Evolutionary conservation across 2,329 filamentous ascomycete genomes (phyloP).

Genomic region (Colletotrichum sp.): DNA sequence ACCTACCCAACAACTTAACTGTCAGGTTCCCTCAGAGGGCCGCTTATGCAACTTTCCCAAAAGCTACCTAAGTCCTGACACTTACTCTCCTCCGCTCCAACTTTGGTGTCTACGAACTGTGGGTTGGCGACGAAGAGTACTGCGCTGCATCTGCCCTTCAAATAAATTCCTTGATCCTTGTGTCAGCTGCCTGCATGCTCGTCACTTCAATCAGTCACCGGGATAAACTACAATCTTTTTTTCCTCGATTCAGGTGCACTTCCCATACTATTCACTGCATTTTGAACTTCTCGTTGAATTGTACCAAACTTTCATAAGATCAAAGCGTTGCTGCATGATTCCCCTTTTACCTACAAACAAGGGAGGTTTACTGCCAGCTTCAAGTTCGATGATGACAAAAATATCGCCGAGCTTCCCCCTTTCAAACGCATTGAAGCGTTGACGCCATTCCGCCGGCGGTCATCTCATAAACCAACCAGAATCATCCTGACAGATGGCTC

Average conservation of each 20-base stretch:
- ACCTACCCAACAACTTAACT: too few species aligned
- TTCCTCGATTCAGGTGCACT: not conserved
- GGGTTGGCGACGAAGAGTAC: not conserved
- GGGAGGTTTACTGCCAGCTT: not conserved
- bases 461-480: not conserved
- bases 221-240: not conserved
- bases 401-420: not conserved
- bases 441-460: not conserved
- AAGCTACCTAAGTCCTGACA: not conserved
- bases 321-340: too few species aligned
- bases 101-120: not conserved
- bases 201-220: not conserved
- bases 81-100: not conserved
- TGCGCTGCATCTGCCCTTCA: not conserved
- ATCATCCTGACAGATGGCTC: not conserved
- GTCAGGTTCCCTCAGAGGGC: too few species aligned
- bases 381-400: not conserved
- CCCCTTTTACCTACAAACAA: not conserved
- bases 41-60: too few species aligned
- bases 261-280: not conserved
- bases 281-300: not conserved
- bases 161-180: not conserved
- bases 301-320: not conserved
- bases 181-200: not conserved
- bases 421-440: not conserved